Conservation (phyloP, 805 yeast genomes). For the Wickerhamiella parazyma region DNA sequence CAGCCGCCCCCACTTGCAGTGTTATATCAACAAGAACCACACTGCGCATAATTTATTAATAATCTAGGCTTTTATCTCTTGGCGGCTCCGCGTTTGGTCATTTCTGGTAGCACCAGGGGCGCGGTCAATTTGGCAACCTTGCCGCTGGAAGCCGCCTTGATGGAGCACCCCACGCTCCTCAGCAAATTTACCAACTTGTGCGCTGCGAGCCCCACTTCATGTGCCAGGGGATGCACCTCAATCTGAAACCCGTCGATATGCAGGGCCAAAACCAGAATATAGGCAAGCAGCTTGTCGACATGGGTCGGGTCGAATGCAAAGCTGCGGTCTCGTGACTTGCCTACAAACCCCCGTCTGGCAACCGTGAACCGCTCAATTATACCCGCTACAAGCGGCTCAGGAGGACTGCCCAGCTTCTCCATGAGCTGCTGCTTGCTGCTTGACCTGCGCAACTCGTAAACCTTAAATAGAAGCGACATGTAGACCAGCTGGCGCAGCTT, state of each 20-base stretch:
- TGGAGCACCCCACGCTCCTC: constrained; percentile 68
- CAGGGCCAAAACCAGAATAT: constrained; percentile 54
- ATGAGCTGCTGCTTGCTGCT: constrained; percentile 45
- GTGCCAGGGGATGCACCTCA: constrained; percentile 69
- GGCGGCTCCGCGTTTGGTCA: constrained; percentile 38
- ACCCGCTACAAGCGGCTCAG: constrained; percentile 60
- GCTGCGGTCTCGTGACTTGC: constrained; percentile 62
- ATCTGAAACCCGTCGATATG: constrained; percentile 64
- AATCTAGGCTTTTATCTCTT: constrained; percentile 14
- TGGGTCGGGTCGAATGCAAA: constrained; percentile 74
- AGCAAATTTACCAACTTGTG: constrained; percentile 53
- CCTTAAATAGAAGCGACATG: constrained; percentile 65
- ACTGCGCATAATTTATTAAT: neutral
- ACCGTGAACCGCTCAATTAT: constrained; percentile 60
- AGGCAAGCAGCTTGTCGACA: constrained; percentile 78
- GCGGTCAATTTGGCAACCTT: constrained; percentile 75
- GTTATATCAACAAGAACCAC: neutral
- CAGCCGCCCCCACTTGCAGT: neutral
- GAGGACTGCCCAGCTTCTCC: constrained; percentile 48
- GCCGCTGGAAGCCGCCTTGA: constrained; percentile 39
- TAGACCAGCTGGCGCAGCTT: constrained; percentile 49
- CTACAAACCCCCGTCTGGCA: constrained; percentile 44
- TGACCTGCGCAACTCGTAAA: constrained; percentile 58
- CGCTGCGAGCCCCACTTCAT: constrained; percentile 71
- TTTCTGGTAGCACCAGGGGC: constrained; percentile 80